Evolutionary conservation across 2,329 filamentous ascomycete species (phyloP), one percentile per base, ranked within the genome.

Genomic region (Fusarium liriodendri): DNA sequence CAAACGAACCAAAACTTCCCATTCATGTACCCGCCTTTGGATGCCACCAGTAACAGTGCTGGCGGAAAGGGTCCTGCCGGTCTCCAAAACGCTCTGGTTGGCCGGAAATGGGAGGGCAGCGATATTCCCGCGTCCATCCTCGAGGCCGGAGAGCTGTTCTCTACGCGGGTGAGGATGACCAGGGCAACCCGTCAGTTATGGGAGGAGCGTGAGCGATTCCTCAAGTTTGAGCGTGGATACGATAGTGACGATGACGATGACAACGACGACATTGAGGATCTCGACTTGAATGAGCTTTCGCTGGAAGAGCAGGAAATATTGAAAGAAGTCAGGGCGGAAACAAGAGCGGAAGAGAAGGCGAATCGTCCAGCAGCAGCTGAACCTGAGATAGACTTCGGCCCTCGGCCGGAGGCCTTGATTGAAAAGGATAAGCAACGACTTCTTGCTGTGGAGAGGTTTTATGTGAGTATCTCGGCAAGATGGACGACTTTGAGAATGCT

Each of bases 1-100:
- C 97, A 99, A 82, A 99, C 97, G 0, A 99, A 99, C 79, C 97
- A 99, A 78, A 97, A 98, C 80, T 98, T 99, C 74, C 97, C 97
- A 0, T 98, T 99, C 80, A 91, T 99, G 85, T 99, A 99, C 77
- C 97, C 97, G 2, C 97, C 97, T 1, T 86, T 98, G 20, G 96
- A 98, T 82, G 92, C 92, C 71, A 92, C 91, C 27, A 98, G 95
- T 83, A 98, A 97, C 80, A 94, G 93, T 76, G 92, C 96, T 40
- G 96, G 97, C 60, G 96, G 96, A 1, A 98, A 97, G 80, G 95
- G 95, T 14, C 90, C 89, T 22, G 94, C 95, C 7, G 93, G 94
- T 47, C 83, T 95, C 52, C 94, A 98, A 80, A 93, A 96, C 75
- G 83, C 90, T 20, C 86, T 97, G 25, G 94, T 97, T 4, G 94